Conservation (phyloP, 106 monocot genomes). For the Triglochin maritima region DNA sequence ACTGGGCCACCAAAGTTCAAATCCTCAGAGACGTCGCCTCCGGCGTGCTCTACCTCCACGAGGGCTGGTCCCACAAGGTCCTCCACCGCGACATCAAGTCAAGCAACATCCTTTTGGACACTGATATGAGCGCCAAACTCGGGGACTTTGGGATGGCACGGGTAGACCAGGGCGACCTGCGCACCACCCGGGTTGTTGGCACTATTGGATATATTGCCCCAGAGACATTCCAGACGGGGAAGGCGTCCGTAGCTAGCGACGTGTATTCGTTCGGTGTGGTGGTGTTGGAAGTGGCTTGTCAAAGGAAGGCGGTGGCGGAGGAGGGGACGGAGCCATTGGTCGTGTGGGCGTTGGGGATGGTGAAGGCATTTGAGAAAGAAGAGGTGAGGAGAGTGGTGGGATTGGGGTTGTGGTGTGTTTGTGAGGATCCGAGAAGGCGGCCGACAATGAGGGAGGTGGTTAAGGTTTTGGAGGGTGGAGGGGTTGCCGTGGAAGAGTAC, state of each 20-base stretch:
- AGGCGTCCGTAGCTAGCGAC: slow-evolving; percentile 9
- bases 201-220: slow-evolving; percentile 24
- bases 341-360: slow-evolving; percentile 6
- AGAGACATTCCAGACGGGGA: slow-evolving; percentile 7
- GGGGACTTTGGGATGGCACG: slow-evolving; percentile 26
- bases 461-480: slow-evolving; percentile 32
- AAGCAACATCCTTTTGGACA: slow-evolving; percentile 25
- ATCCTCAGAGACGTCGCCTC: slow-evolving; percentile 22
- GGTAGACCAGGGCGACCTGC: not conserved
- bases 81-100: slow-evolving; percentile 26
- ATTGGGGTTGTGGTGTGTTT: slow-evolving; percentile 51
- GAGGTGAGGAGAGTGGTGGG: slow-evolving; percentile 37
- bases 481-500: slow-evolving; percentile 1
- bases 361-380: slow-evolving; percentile 21
- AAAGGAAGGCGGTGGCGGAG: slow-evolving; percentile 12
- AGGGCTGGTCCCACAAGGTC: slow-evolving; percentile 15
- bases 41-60: slow-evolving; percentile 18
- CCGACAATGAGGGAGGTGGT: slow-evolving; percentile 65
- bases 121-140: slow-evolving; percentile 8
- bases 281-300: slow-evolving; percentile 6
- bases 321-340: slow-evolving; percentile 1
- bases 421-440: slow-evolving; percentile 18
- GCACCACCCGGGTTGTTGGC: slow-evolving; percentile 11
- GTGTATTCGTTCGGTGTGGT: slow-evolving; percentile 13
- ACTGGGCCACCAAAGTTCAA: slow-evolving; percentile 6